Evolutionary conservation across 805 yeast genomes (phyloP).

Genomic region (Starmerella potacharoeniae): DNA sequence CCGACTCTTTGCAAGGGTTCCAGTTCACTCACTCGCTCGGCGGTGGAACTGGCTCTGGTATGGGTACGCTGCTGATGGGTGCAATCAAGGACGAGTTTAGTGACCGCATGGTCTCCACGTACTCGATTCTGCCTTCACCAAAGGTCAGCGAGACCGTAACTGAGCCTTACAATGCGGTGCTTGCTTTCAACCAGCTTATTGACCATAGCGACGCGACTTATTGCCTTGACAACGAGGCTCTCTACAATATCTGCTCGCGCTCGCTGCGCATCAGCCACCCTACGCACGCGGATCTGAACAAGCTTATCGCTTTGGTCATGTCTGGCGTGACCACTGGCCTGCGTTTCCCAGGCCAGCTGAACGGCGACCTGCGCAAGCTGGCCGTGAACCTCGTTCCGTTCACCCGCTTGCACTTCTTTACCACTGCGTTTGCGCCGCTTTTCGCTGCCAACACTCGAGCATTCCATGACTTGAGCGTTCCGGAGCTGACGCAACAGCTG

Average conservation of each 20-base stretch:
- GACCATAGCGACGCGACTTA: constrained; percentile 88
- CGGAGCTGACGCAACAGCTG: constrained; percentile 91
- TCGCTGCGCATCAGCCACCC: constrained; percentile 76
- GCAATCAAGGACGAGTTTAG: constrained; percentile 87
- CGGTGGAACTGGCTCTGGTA: constrained; percentile 96
- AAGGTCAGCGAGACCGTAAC: constrained; percentile 87
- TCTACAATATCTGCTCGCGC: constrained; percentile 78
- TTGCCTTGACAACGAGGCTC: constrained; percentile 92
- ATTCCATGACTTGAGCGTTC: constrained; percentile 77
- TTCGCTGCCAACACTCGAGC: constrained; percentile 71
- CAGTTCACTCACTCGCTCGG: constrained; percentile 76
- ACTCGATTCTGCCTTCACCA: constrained; percentile 91
- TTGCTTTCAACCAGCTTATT: constrained; percentile 84
- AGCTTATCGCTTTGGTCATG: constrained; percentile 82
- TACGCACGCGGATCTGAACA: constrained; percentile 66
- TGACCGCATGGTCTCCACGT: constrained; percentile 94
- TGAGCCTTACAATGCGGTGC: constrained; percentile 89
- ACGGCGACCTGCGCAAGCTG: constrained; percentile 82
- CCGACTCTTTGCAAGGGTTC: constrained; percentile 91
- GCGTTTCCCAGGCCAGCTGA: constrained; percentile 91
- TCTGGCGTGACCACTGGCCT: constrained; percentile 91
- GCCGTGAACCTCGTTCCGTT: constrained; percentile 93
- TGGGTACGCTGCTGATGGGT: constrained; percentile 83
- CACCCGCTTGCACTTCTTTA: constrained; percentile 92
- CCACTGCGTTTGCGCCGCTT: constrained; percentile 92